Evolutionary conservation across 73 alveolate species (phyloP).

Genomic region (Paraurostyla sp.): DNA sequence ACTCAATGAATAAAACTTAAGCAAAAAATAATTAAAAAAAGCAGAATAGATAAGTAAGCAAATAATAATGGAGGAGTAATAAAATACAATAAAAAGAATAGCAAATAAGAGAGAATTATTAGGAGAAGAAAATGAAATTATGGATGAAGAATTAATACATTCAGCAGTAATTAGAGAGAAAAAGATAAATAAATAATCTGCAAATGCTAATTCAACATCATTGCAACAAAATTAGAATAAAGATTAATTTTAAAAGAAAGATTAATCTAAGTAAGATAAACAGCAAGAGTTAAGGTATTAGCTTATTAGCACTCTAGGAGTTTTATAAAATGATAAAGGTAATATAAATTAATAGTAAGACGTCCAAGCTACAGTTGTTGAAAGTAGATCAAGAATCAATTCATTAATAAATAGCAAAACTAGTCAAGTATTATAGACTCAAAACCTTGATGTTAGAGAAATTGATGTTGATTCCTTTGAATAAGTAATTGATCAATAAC

Average conservation of each 20-base stretch:
- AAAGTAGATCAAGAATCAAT: constrained; percentile 28
- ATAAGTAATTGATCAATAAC: background rate
- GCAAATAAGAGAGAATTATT: background rate
- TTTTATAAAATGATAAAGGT: background rate
- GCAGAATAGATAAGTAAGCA: background rate
- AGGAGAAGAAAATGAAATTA: background rate
- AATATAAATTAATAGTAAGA: background rate
- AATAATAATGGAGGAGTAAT: background rate
- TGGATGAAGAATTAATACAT: background rate
- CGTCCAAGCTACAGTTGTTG: too few species aligned
- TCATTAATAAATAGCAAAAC: constrained; percentile 16
- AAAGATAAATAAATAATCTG: background rate
- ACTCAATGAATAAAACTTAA: background rate
- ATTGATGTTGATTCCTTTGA: background rate
- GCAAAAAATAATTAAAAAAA: constrained; percentile 1
- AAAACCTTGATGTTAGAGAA: constrained; percentile 9
- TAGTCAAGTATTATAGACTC: background rate
- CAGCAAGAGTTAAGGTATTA: too few species aligned
- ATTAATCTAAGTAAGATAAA: too few species aligned
- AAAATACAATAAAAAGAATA: background rate
- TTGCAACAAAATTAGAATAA: background rate
- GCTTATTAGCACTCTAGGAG: background rate
- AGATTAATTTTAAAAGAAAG: background rate
- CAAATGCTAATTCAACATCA: background rate
- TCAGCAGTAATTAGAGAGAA: background rate